phyloP scores from a whole-genome alignment of 176 grass and related monocot genomes.

The Puya raimondii region DNA sequence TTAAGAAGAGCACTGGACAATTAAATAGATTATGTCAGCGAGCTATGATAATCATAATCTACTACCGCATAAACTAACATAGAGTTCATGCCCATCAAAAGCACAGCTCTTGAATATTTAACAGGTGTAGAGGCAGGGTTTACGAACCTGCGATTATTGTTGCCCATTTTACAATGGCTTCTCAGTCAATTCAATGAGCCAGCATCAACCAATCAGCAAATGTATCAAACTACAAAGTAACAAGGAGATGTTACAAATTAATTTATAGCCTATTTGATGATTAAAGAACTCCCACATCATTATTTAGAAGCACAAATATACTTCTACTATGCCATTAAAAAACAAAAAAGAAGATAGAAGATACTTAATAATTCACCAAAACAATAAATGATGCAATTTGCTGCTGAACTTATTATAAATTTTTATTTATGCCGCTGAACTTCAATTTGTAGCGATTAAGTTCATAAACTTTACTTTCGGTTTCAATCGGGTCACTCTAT shows the following conservation, averaged over 20 bases:
- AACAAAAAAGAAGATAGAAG: no score
- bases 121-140: neutral
- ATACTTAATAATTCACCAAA: no score
- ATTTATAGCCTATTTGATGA: neutral
- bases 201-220: neutral
- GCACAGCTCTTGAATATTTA: neutral
- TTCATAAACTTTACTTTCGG: no score
- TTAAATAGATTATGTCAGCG: neutral
- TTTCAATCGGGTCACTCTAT: no score
- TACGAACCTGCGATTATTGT: neutral
- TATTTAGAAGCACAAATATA: neutral
- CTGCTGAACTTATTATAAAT: no score
- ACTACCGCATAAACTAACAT: neutral
- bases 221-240: neutral
- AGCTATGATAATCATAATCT: neutral
- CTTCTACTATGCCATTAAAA: no score
- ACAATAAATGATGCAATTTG: no score
- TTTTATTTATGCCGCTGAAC: no score
- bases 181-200: neutral
- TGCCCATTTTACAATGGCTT: neutral
- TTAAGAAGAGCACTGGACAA: slow-evolving; percentile 12
- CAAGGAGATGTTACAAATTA: neutral
- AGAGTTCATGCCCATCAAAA: neutral
- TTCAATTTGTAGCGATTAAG: no score
- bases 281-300: neutral